Conservation (phyloP, 192 early-diverging fungal genomes). For the Entophlyctis helioformis region DNA sequence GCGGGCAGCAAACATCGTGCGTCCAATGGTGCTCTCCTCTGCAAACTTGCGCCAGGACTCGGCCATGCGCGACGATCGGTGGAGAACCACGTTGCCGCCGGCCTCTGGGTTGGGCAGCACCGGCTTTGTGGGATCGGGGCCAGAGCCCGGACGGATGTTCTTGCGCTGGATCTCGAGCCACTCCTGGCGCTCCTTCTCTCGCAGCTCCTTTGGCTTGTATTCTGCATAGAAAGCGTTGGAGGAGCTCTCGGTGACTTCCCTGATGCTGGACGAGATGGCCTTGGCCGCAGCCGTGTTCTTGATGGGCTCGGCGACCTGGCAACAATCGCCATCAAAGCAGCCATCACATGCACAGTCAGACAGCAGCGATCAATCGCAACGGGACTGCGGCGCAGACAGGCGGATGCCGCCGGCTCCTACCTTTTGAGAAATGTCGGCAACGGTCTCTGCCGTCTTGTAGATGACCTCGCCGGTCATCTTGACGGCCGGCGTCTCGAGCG, state of each 20-base stretch:
- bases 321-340: background rate
- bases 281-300: slow-evolving; percentile 39
- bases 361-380: background rate
- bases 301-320: slow-evolving; percentile 40
- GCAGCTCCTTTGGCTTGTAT: slow-evolving; percentile 29
- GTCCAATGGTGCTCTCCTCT: slow-evolving; percentile 73
- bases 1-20: slow-evolving; percentile 67
- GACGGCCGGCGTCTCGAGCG: slow-evolving; percentile 48
- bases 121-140: no score
- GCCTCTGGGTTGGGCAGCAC: slow-evolving; percentile 31
- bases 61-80: slow-evolving; percentile 79
- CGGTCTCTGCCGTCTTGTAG: slow-evolving; percentile 21
- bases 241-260: slow-evolving; percentile 18
- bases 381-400: background rate
- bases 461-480: slow-evolving; percentile 65
- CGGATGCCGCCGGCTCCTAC: slow-evolving; percentile 5
- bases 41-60: slow-evolving; percentile 89
- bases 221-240: slow-evolving; percentile 23
- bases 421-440: slow-evolving; percentile 20
- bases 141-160: slow-evolving; percentile 5
- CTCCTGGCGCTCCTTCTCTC: slow-evolving; percentile 15
- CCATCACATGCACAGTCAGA: background rate
- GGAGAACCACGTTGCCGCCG: slow-evolving; percentile 55
- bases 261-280: slow-evolving; percentile 29
- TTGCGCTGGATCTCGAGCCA: slow-evolving; percentile 2